Base-by-base conservation (phyloP, 2,329 filamentous ascomycete genomes). In the Arthrobotrys entomopaga region DNA sequence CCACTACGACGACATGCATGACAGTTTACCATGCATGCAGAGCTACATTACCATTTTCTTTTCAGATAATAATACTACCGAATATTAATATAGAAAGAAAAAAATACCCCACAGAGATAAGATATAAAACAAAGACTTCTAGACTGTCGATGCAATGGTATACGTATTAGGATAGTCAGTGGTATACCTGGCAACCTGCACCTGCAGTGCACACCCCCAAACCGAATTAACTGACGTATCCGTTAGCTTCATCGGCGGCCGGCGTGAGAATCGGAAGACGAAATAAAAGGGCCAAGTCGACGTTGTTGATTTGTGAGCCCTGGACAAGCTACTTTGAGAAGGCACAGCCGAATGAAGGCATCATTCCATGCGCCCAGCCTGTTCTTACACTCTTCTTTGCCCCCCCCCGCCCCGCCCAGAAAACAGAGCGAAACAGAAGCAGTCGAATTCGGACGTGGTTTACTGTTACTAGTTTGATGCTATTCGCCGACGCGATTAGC, bases 341-440 rank as follows among this genome's bases (percentile, higher is more conserved):
- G 48, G 29, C 64, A 46, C 64, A 67, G 40, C 64, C 64, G 64
- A 57, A 34, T 5, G 29, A 57, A 34, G 29, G 29, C 2, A 34
- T 34, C 29, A 10, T 34, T 34, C 5, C 29, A 34, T 34, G 7
- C 29, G 29, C 6, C 29, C 29, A 34, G 29, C 29, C 29, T 10
- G 29, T 34, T 34, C 29, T 5, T 5, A 19, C 53, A 16, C 53
- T 10, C 20, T 34, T 34, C 13, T 46, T 46, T 46, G 42, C 42
- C 42, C n/a, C 15, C 2, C 10, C 15, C 6, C 6, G 15, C 38
- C n/a, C n/a, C n/a, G n/a, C n/a, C n/a, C n/a, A n/a, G 29, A 34
- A 34, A 34, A 34, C 29, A 34, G 29, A 34, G 10, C 29, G 29
- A 34, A 34, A 34, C 29, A 34, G 29, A 5, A 34, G 29, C 29